phyloP scores from a whole-genome alignment of 2,329 filamentous ascomycete genomes.

The Elsinoe ampelina region DNA sequence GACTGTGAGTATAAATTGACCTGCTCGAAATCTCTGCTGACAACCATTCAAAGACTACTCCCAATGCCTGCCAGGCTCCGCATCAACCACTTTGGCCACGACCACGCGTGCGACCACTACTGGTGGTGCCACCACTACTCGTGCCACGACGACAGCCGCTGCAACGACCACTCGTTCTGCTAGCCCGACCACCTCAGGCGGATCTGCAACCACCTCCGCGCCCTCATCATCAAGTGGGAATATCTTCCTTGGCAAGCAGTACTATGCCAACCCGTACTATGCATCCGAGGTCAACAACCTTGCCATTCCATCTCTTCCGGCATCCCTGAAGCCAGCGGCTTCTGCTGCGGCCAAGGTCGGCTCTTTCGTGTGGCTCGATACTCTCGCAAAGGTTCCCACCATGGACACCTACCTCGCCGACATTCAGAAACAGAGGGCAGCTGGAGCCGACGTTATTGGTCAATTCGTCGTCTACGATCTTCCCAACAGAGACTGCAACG shows the following conservation, averaged over 20 bases:
- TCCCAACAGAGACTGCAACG: slow-evolving; percentile 55
- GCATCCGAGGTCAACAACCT: slow-evolving; percentile 43
- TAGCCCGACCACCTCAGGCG: slow-evolving; percentile 13
- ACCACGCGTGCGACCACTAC: slow-evolving; percentile 13
- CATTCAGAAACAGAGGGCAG: slow-evolving; percentile 39
- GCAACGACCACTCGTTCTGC: slow-evolving; percentile 14
- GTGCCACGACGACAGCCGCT: neutral
- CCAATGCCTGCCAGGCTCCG: slow-evolving; percentile 20
- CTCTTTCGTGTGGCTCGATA: slow-evolving; percentile 47
- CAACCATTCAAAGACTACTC: slow-evolving; percentile 19
- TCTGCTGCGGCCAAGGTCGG: slow-evolving; percentile 41
- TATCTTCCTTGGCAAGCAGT: slow-evolving; percentile 41
- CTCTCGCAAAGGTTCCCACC: slow-evolving; percentile 39
- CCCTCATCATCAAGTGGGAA: slow-evolving; percentile 33
- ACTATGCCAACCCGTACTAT: slow-evolving; percentile 46
- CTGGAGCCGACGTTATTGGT: slow-evolving; percentile 38
- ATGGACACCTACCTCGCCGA: slow-evolving; percentile 41
- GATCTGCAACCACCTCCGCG: slow-evolving; percentile 12
- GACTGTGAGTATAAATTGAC: slow-evolving; percentile 16
- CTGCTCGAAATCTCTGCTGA: neutral
- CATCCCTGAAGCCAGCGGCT: slow-evolving; percentile 44
- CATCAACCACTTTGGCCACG: slow-evolving; percentile 21
- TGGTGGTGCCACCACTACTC: slow-evolving; percentile 17
- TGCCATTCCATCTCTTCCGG: slow-evolving; percentile 54
- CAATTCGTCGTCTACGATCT: slow-evolving; percentile 55